Conservation (phyloP, 768 basidiomycete species). For the Lactarius quietus region DNA sequence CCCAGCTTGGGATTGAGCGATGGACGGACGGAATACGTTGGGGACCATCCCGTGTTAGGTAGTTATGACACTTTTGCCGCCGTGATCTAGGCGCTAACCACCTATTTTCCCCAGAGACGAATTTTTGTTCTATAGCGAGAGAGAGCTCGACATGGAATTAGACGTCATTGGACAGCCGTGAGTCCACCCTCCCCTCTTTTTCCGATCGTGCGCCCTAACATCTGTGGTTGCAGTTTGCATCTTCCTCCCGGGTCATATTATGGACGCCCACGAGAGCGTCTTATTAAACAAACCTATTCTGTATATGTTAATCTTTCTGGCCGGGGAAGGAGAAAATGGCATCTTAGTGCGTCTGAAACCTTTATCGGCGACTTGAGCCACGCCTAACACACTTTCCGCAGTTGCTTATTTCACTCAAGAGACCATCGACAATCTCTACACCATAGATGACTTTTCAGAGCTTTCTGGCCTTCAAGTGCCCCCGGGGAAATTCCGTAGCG, state of each 20-base stretch:
- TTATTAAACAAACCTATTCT: conserved; percentile 80
- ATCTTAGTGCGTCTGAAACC: conserved; percentile 55
- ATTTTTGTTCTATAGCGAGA: conserved; percentile 75
- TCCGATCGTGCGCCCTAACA: conserved; percentile 14
- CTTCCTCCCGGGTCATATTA: conserved; percentile 28
- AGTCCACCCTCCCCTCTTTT: neutral
- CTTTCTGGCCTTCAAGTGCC: conserved; percentile 33
- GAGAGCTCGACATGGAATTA: conserved; percentile 39
- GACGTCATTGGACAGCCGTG: conserved; percentile 27
- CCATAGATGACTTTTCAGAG: conserved; percentile 35
- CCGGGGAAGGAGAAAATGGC: conserved; percentile 73
- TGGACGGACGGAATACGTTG: conserved; percentile 74
- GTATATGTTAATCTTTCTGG: conserved; percentile 61
- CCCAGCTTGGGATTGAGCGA: conserved; percentile 69
- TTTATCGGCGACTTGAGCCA: neutral
- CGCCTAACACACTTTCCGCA: conserved; percentile 22
- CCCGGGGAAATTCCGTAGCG: conserved; percentile 34
- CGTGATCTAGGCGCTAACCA: neutral
- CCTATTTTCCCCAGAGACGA: conserved; percentile 43
- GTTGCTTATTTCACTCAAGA: conserved; percentile 40
- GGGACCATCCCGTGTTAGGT: conserved; percentile 79
- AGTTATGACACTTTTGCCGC: conserved; percentile 30
- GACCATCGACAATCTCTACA: conserved; percentile 31
- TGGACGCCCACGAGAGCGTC: conserved; percentile 41
- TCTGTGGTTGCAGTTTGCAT: conserved; percentile 28